A percentile compares a stretch with the other conserved stretches of the same genome.
Evolutionary conservation across 495 filamentous ascomycete genomes (phyloP).

Genomic region (Podospora appendiculata): DNA sequence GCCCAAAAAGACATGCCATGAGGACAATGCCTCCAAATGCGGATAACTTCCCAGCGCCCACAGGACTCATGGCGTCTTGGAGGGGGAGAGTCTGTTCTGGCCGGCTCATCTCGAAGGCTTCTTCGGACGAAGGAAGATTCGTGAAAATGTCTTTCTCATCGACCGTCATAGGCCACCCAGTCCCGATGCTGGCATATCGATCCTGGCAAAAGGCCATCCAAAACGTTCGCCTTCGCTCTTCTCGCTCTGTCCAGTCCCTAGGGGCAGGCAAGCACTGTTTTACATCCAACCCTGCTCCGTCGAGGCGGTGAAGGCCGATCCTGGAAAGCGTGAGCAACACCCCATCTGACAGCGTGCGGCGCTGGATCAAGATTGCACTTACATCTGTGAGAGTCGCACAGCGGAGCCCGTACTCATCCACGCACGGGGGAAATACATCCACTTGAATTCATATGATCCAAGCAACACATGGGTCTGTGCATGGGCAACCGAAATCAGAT

Average conservation of each 20-base stretch:
- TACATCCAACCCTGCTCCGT: constrained; percentile 80
- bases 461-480: constrained; percentile 78
- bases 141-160: constrained; percentile 90
- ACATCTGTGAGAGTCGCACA: constrained; percentile 73
- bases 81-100: constrained; percentile 63
- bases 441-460: constrained; percentile 83
- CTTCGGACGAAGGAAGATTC: constrained; percentile 76
- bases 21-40: constrained; percentile 76
- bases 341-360: constrained; percentile 62
- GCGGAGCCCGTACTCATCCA: constrained; percentile 87
- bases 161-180: constrained; percentile 91
- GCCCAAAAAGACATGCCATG: constrained; percentile 82
- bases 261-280: constrained; percentile 84
- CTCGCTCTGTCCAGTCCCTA: constrained; percentile 85
- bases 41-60: constrained; percentile 63
- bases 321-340: constrained; percentile 23
- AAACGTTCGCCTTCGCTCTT: constrained; percentile 86
- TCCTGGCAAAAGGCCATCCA: constrained; percentile 91
- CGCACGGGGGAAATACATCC: constrained; percentile 95
- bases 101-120: constrained; percentile 77
- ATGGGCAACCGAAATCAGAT: constrained; percentile 71
- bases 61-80: constrained; percentile 60
- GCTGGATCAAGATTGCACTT: constrained; percentile 5
- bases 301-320: constrained; percentile 84
- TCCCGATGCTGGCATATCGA: constrained; percentile 92